Conservation (phyloP, 2,329 filamentous ascomycete genomes). For the Rutstroemia sp. region DNA sequence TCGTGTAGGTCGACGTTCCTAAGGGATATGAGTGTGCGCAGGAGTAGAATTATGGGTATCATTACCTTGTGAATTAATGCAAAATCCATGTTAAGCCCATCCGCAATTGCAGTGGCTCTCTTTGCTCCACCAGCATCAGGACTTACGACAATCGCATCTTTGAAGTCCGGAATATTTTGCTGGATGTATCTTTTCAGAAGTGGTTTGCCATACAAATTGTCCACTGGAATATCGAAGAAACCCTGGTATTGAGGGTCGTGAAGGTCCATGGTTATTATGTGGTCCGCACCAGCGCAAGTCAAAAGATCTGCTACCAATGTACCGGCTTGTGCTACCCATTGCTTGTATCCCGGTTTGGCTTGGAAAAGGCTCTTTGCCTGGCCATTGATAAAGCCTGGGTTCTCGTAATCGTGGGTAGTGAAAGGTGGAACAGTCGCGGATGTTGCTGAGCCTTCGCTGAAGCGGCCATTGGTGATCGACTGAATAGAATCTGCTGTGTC, state of each 20-base stretch:
- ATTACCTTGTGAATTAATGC: conserved; percentile 94
- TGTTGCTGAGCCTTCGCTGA: conserved; percentile 18
- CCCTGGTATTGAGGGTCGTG: conserved; percentile 96
- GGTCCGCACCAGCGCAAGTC: conserved; percentile 91
- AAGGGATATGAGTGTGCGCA: conserved; percentile 30
- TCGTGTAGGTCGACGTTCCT: conserved; percentile 84
- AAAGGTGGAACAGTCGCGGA: conserved; percentile 31
- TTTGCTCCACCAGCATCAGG: conserved; percentile 96
- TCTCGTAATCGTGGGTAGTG: conserved; percentile 59
- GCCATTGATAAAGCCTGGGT: conserved; percentile 41
- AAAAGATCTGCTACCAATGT: conserved; percentile 90
- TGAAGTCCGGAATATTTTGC: conserved; percentile 71
- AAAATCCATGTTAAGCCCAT: conserved; percentile 88
- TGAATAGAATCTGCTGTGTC: conserved; percentile 36
- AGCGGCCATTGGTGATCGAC: conserved; percentile 24
- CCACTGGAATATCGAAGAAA: conserved; percentile 97
- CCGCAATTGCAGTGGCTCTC: conserved; percentile 89
- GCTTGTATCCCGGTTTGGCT: conserved; percentile 88
- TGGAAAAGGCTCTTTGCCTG: conserved; percentile 55
- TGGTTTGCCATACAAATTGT: conserved; percentile 87
- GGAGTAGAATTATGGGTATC: conserved; percentile 24
- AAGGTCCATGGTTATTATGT: conserved; percentile 96
- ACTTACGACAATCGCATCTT: conserved; percentile 85
- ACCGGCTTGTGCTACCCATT: conserved; percentile 97
- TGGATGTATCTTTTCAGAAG: conserved; percentile 66